phyloP scores from a whole-genome alignment of 352 stramenopile genomes.

The Phytopythium kandeliae region DNA sequence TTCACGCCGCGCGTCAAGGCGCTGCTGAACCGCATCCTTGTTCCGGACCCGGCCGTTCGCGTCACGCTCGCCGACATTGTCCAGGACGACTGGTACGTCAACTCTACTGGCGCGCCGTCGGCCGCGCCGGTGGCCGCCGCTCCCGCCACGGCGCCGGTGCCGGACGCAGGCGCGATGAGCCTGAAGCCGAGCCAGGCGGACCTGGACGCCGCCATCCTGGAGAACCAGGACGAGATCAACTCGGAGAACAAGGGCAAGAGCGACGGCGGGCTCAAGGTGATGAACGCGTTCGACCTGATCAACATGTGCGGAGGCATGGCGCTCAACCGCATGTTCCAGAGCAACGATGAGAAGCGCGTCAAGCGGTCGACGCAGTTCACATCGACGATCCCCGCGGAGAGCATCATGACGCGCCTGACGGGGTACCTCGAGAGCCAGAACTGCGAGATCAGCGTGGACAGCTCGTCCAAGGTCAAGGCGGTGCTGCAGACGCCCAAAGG shows the following conservation, averaged over 20 bases:
- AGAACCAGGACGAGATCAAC: conserved; percentile 76
- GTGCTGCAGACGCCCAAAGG: conserved; percentile 82
- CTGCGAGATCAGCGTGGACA: conserved; percentile 80
- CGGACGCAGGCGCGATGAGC: conserved; percentile 30
- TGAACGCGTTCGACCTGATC: conserved; percentile 92
- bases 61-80: conserved; percentile 88
- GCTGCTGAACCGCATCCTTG: conserved; percentile 90
- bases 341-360: conserved; percentile 81
- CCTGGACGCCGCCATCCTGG: conserved; percentile 72
- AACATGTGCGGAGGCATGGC: conserved; percentile 90
- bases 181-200: conserved; percentile 83
- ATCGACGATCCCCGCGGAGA: conserved; percentile 70
- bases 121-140: conserved; percentile 15
- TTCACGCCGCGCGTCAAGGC: conserved; percentile 87
- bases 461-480: conserved; percentile 78
- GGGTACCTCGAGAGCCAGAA: conserved; percentile 70
- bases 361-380: conserved; percentile 86
- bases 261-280: conserved; percentile 67
- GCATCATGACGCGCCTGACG: conserved; percentile 71
- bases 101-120: conserved; percentile 27
- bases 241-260: conserved; percentile 62
- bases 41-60: conserved; percentile 88
- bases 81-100: conserved; percentile 87
- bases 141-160: not conserved
- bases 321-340: conserved; percentile 89